Conservation (phyloP, 2,329 filamentous ascomycete genomes). For the Beauveria medogensis region DNA sequence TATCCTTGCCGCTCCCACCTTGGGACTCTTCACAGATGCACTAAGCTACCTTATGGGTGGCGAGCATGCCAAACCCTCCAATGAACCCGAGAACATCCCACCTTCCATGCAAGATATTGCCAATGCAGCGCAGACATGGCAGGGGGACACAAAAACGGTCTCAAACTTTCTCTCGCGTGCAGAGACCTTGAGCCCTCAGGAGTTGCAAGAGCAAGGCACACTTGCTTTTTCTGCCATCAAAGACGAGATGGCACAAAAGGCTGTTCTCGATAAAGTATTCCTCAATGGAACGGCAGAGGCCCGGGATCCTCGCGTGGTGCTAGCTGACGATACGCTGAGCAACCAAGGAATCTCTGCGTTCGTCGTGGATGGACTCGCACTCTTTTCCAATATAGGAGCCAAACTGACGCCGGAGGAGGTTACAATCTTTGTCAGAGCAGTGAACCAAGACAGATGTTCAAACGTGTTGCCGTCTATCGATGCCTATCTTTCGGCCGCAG, state of each 20-base stretch:
- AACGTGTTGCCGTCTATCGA: conserved; percentile 12
- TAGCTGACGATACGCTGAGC: conserved; percentile 11
- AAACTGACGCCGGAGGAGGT: conserved; percentile 9
- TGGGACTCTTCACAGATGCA: neutral
- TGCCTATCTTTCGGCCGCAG: neutral
- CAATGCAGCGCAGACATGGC: conserved; percentile 3
- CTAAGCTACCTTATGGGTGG: neutral
- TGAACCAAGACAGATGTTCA: conserved; percentile 12
- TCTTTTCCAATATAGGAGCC: conserved; percentile 3
- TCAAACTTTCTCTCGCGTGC: conserved; percentile 14
- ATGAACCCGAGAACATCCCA: no score
- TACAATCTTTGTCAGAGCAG: neutral
- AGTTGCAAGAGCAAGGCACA: conserved; percentile 3
- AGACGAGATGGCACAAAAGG: conserved; percentile 15
- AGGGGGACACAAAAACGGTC: conserved; percentile 12
- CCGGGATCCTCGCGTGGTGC: neutral
- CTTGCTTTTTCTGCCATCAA: conserved; percentile 12
- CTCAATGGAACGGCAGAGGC: neutral
- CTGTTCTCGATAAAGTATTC: conserved; percentile 11
- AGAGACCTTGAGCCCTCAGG: conserved; percentile 5
- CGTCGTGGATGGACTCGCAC: conserved; percentile 11
- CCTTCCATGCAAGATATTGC: neutral
- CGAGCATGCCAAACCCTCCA: neutral
- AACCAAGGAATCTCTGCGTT: conserved; percentile 12
- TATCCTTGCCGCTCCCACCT: neutral